These are phyloP conservation scores for Emmonsiellopsis sp. DNA, from an alignment of 2,329 filamentous ascomycete species.

Conservation along the genomic window DNA sequence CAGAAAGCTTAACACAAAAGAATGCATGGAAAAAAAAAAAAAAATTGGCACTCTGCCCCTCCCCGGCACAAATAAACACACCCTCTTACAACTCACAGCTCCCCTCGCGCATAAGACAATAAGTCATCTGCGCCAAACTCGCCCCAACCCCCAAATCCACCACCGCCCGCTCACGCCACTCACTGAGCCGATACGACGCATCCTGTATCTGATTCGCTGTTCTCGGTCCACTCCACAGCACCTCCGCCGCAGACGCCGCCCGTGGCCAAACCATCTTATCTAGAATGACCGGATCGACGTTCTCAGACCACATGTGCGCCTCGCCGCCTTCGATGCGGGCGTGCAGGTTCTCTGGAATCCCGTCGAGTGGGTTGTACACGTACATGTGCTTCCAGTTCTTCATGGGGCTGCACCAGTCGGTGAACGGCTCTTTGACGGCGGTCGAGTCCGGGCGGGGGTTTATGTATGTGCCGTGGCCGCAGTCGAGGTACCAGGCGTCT, in stretches of 20 bases:
- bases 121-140: slow-evolving; percentile 61
- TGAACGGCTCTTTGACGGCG: slow-evolving; percentile 7
- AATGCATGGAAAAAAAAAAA: neutral
- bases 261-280: slow-evolving; percentile 73
- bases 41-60: neutral
- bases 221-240: slow-evolving; percentile 63
- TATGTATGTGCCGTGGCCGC: slow-evolving; percentile 24
- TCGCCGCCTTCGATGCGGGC: slow-evolving; percentile 72
- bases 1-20: too few species aligned
- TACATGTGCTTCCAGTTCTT: slow-evolving; percentile 80
- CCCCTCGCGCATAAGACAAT: slow-evolving; percentile 42
- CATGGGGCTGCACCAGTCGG: slow-evolving; percentile 44
- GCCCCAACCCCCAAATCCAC: slow-evolving; percentile 57
- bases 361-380: slow-evolving; percentile 62
- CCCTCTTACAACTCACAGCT: slow-evolving; percentile 8
- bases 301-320: slow-evolving; percentile 70
- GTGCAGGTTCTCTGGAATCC: slow-evolving; percentile 51
- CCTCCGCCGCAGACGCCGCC: slow-evolving; percentile 62
- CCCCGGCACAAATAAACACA: too few species aligned
- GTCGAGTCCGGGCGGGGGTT: slow-evolving; percentile 17
- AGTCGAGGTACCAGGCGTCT: slow-evolving; percentile 24
- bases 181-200: slow-evolving; percentile 55
- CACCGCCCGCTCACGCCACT: slow-evolving; percentile 63
- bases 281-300: slow-evolving; percentile 64
- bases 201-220: slow-evolving; percentile 41